Evolutionary conservation across 257 asterid genomes (phyloP).

Genomic region (Paulownia fortunei): DNA sequence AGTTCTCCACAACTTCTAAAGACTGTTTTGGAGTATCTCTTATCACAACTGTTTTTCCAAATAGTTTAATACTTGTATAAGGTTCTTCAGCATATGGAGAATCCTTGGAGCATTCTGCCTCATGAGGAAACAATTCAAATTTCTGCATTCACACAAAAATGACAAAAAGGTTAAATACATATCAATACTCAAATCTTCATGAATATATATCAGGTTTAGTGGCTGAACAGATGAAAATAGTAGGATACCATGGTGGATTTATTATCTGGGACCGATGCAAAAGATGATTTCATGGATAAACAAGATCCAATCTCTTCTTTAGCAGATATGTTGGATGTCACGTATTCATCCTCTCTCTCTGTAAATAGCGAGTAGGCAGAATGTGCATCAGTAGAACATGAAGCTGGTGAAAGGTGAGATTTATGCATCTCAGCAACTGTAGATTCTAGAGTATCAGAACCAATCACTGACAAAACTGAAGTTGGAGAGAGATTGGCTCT

Average conservation of each 20-base stretch:
- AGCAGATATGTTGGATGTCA: conserved; percentile 39
- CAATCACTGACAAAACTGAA: conserved; percentile 66
- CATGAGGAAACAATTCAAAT: conserved; percentile 51
- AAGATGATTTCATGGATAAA: conserved; percentile 37
- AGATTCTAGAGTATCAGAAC: conserved; percentile 57
- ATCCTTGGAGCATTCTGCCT: conserved; percentile 43
- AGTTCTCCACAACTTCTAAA: conserved; percentile 31
- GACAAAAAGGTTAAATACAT: neutral
- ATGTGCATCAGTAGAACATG: conserved; percentile 53
- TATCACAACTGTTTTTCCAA: conserved; percentile 69
- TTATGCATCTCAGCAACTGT: conserved; percentile 41
- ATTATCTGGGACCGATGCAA: conserved; percentile 30
- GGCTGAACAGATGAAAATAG: neutral
- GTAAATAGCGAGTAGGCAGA: conserved; percentile 42
- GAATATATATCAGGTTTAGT: neutral
- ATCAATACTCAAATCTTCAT: neutral
- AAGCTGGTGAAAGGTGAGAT: conserved; percentile 55
- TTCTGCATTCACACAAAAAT: conserved; percentile 47
- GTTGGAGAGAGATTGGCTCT: conserved; percentile 69
- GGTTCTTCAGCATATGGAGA: conserved; percentile 42
- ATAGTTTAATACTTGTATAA: conserved; percentile 59
- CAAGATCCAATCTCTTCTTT: conserved; percentile 40
- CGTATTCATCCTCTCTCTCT: conserved; percentile 49
- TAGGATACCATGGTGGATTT: conserved; percentile 48
- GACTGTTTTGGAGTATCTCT: conserved; percentile 44